Conservation (phyloP, 192 early-diverging fungal species). For the Gryganskiella cystojenkinii region DNA sequence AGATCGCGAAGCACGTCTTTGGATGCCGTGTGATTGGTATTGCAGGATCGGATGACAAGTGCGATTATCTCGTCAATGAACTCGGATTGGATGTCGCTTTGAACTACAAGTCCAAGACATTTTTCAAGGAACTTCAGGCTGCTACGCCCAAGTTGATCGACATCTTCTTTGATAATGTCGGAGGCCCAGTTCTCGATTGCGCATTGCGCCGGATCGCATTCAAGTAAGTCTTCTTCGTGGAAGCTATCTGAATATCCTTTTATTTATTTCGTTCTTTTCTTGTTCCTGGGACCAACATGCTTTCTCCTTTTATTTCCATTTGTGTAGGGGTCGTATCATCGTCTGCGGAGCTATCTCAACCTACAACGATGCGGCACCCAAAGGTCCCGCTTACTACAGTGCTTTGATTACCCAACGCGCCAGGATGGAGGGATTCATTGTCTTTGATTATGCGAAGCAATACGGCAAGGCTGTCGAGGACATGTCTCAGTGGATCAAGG, state of each 20-base stretch:
- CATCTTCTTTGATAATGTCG: slow-evolving; percentile 68
- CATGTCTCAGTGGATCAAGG: slow-evolving; percentile 58
- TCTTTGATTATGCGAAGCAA: slow-evolving; percentile 52
- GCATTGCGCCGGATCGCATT: slow-evolving; percentile 54
- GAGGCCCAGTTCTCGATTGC: slow-evolving; percentile 62
- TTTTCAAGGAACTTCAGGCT: slow-evolving; percentile 45
- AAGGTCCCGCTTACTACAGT: slow-evolving; percentile 56
- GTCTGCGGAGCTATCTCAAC: slow-evolving; percentile 64
- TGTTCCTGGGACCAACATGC: no score
- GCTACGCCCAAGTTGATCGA: slow-evolving; percentile 60
- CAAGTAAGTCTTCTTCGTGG: no score
- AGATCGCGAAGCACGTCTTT: slow-evolving; percentile 59
- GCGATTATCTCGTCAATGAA: slow-evolving; percentile 57
- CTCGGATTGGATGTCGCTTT: slow-evolving; percentile 62
- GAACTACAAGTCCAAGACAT: slow-evolving; percentile 62
- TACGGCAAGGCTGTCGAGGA: slow-evolving; percentile 54
- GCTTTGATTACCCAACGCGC: slow-evolving; percentile 59
- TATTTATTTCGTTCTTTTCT: no score
- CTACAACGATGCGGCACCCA: slow-evolving; percentile 53
- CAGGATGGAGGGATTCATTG: slow-evolving; percentile 64
- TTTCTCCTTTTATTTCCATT: no score
- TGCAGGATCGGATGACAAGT: slow-evolving; percentile 65
- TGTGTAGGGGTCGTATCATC: slow-evolving; percentile 60
- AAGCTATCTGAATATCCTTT: no score
- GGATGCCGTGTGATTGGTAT: slow-evolving; percentile 64